phyloP scores from a whole-genome alignment of 2,329 filamentous ascomycete genomes.

The Teratosphaeria gauchensis region DNA sequence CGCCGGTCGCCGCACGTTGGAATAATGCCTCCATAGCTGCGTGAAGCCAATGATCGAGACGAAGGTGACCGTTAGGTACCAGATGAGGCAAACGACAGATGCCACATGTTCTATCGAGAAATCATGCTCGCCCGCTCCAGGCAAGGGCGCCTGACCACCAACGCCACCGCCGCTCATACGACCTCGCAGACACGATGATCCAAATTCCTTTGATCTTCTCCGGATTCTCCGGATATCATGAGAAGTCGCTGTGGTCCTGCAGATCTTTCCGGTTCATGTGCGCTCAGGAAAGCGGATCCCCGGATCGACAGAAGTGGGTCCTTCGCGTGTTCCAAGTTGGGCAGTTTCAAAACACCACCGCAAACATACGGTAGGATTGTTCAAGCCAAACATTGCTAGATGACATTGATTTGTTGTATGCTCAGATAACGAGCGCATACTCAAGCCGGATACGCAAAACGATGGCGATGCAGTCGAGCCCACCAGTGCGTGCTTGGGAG shows the following conservation, averaged over 20 bases:
- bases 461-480: conserved; percentile 20
- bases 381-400: neutral
- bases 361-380: neutral
- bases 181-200: neutral
- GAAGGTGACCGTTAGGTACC: conserved; percentile 39
- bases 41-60: conserved; percentile 51
- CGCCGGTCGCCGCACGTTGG: conserved; percentile 28
- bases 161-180: neutral
- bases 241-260: neutral
- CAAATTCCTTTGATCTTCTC: too few relatives aligned
- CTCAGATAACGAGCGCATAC: neutral
- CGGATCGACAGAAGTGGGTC: neutral
- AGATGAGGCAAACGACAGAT: conserved; percentile 22
- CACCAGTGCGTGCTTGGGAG: conserved; percentile 17
- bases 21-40: conserved; percentile 51
- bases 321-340: neutral
- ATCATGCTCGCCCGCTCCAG: neutral
- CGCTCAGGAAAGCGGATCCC: neutral
- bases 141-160: neutral
- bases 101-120: conserved; percentile 15
- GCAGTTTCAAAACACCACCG: neutral
- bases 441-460: neutral
- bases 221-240: neutral
- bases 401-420: neutral
- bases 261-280: neutral